Evolutionary conservation across 768 basidiomycete species (phyloP), one percentile per base, ranked within the genome.

Genomic region (Sarcodon sp.): DNA sequence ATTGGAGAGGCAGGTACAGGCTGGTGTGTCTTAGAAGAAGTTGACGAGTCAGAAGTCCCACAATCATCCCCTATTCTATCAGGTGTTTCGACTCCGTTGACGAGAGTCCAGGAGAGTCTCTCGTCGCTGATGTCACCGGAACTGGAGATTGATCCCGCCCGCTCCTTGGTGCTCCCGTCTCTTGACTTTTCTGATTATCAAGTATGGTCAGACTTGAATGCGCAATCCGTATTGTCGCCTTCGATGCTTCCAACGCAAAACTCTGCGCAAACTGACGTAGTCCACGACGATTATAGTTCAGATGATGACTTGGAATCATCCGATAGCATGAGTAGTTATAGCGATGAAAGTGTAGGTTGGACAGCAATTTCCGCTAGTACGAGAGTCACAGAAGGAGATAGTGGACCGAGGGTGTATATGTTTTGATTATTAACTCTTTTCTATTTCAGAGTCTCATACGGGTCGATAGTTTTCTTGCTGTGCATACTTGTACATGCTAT

Each of bases 91-190:
- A 54, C 33, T 16, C 46, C 47, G 32, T 31, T 41, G 27, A 18
- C 51, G 6, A 27, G 45, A 13, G 35, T 35, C 43, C 44, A 7
- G 37, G 54, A 43, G 41, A 52, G 49, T 12, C 11, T 46, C 36
- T 35, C 31, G 34, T 7, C 8, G 33, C n/a, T 6, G 54, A 46
- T 41, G 21, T 52, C 27, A 27, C 27, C 39, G 16, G 39, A 41
- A 7, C 27, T 41, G 15, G 53, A 47, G 16, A 64, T 72, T 18
- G 80, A 86, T 56, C 75, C 80, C 9, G 67, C 83, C 3, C 66
- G 75, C 15, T 84, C 85, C 3, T 75, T 92, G 50, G 63, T 90
- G 9, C 65, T 89, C n/a, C 87, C 87, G 4, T 83, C 77, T 1
- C 70, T 88, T 46, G 84, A 87, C 59, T 73, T 85, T 53, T 83